Evolutionary conservation across 345 rosid genomes (phyloP), one percentile per base, ranked within the genome.

Genomic region (Euphorbia peplus): DNA sequence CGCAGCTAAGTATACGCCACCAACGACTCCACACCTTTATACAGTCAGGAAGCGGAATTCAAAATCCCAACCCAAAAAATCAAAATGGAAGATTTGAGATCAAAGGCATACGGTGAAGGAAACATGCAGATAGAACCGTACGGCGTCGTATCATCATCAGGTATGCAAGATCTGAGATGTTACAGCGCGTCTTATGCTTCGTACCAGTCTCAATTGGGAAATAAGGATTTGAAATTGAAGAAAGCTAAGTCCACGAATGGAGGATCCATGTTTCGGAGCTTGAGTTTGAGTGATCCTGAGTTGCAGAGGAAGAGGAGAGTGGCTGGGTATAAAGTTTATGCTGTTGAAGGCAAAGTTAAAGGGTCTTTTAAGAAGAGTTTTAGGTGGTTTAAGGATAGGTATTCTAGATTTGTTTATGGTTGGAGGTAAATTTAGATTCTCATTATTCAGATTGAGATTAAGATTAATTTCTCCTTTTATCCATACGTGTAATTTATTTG

Each of bases 271-370:
- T 86, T 89, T 14, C 77, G 69, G 42, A 78, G 76, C 19, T 86
- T 89, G 91, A 88, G 88, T 42, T 79, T 88, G 42, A 76, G 21
- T 64, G 95, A 88, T 72, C 86, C 87, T 5, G 91, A 88, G 74
- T 71, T 88, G 69, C 87, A 82, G 74, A 82, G 95, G 83, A 86
- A 82, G 81, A 86, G 75, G 73, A 83, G 95, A 68, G 91, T 88
- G 6, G 91, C 84, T 54, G 71, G 84, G 81, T 88, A 85, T 41
- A 88, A 88, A 83, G 86, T 80, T 55, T 88, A 86, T 50, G 66
- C 83, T 4, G 91, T 86, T 51, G 91, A 88, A 82, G 95, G 89
- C 22, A 85, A 84, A 66, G 86, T 88, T 52, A 88, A 88, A 81
- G 89, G 91, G 26, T 86, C 91, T 68, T 75, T 88, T 0, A 83